Evolutionary conservation across 2,329 filamentous ascomycete species (phyloP).

Genomic region (Diaporthe sp.): DNA sequence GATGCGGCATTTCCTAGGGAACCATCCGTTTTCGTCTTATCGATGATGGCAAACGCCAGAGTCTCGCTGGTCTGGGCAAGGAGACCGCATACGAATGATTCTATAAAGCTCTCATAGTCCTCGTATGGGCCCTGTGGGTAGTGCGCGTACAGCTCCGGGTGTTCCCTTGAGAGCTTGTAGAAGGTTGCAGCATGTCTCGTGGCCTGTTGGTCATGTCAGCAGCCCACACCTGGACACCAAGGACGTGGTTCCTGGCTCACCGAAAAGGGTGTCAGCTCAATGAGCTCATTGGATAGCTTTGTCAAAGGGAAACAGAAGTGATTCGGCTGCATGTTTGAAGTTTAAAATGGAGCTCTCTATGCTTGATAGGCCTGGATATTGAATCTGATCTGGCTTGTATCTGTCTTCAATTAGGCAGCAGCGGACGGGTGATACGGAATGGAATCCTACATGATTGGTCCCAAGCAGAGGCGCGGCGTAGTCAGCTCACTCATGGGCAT

Average conservation of each 20-base stretch:
- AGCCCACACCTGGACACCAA: neutral
- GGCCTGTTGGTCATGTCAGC: neutral
- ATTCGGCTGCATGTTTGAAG: neutral
- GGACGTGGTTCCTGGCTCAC: neutral
- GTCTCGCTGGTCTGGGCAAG: neutral
- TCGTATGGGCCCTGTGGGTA: neutral
- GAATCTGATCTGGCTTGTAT: neutral
- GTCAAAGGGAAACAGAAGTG: neutral
- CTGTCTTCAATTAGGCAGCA: neutral
- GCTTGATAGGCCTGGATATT: neutral
- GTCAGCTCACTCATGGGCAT: no score
- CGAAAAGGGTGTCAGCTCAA: neutral
- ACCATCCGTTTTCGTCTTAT: neutral
- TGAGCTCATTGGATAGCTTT: neutral
- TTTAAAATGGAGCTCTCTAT: neutral
- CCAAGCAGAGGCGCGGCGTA: neutral
- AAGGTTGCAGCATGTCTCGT: neutral
- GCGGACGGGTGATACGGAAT: neutral
- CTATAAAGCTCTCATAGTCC: neutral
- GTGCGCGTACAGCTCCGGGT: neutral
- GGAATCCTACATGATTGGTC: neutral
- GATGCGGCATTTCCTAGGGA: neutral
- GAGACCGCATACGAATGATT: neutral
- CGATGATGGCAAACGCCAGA: neutral
- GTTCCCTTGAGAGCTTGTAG: neutral